Evolutionary conservation across 1,284 basidiomycete species (phyloP), one percentile per base, ranked within the genome.

Genomic region (Trichosporon faecale): DNA sequence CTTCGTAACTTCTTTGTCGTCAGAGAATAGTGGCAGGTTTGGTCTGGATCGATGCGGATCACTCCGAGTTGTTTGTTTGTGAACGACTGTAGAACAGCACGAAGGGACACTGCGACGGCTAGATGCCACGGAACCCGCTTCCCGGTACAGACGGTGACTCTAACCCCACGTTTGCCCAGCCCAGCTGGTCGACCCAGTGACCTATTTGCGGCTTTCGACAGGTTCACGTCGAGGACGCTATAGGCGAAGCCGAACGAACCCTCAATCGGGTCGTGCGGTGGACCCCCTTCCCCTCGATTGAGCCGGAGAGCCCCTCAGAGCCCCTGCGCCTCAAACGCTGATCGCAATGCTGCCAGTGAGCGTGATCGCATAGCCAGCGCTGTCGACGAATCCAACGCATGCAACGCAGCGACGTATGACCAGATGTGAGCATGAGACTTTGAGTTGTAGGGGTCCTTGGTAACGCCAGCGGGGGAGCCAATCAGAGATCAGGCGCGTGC

Each of bases 401-500:
- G 21, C 49, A n/a, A 25, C 23, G 49, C 49, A 52, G 21, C 49
- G 7, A 52, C 49, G 49, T 21, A 52, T 25, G 21, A 52, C 12
- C 49, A 52, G 49, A 18, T 21, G 49, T 52, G 49, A 52, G 49
- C 49, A 52, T 23, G n/a, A 21, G 21, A 52, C 49, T 52, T 52
- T 52, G 49, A 52, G 49, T 52, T 52, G 49, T 23, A 52, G 49
- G 49, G 49, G 23, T 37, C 49, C 49, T 52, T 52, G 49, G 49
- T 52, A 52, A 52, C 49, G 49, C 49, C 49, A 21, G n/a, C 18
- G 16, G 16, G 18, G 21, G 16, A 25, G 18, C 49, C 49, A 52
- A 52, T 52, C 49, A 25, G 49, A 25, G 49, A 25, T 21, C 49
- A 25, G 49, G 49, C 23, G 49, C 23, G 49, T 52, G 49, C 49